These are phyloP conservation scores for Perkinsus chesapeaki DNA, from an alignment of 169 alveolate species.

Conservation along the genomic window DNA sequence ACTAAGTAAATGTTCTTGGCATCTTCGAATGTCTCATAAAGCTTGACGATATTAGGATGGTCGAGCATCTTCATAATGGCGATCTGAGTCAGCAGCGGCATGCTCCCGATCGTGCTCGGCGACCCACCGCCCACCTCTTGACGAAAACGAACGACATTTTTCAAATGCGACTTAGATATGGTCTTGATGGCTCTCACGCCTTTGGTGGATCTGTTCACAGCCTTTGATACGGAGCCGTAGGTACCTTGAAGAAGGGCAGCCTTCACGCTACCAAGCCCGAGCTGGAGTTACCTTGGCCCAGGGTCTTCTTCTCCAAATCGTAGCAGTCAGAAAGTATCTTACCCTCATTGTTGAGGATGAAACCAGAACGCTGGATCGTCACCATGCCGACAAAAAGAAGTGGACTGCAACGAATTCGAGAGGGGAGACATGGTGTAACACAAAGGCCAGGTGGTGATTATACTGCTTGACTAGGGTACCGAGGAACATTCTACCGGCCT, in stretches of 20 bases:
- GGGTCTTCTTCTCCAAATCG: conserved; percentile 6
- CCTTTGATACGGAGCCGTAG: conserved; percentile 64
- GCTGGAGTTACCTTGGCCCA: conserved; percentile 30
- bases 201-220: conserved; percentile 47
- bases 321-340: not conserved
- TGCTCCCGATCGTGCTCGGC: not conserved
- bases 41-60: conserved; percentile 89
- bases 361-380: not conserved
- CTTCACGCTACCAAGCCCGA: conserved; percentile 20
- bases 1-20: conserved; percentile 20
- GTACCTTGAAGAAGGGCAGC: conserved; percentile 44
- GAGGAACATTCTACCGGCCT: not conserved
- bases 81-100: not conserved
- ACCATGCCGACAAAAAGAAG: not conserved
- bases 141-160: conserved; percentile 71
- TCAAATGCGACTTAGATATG: conserved; percentile 64
- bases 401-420: not conserved
- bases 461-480: not conserved
- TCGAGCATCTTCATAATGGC: conserved; percentile 65
- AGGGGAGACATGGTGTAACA: no score
- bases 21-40: conserved; percentile 70
- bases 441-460: no score
- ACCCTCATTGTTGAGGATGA: not conserved
- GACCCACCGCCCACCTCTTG: conserved; percentile 68
- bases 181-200: conserved; percentile 70